phyloP scores from a whole-genome alignment of 225 moss, liverwort and hornwort species.

The Polytrichum formosum region DNA sequence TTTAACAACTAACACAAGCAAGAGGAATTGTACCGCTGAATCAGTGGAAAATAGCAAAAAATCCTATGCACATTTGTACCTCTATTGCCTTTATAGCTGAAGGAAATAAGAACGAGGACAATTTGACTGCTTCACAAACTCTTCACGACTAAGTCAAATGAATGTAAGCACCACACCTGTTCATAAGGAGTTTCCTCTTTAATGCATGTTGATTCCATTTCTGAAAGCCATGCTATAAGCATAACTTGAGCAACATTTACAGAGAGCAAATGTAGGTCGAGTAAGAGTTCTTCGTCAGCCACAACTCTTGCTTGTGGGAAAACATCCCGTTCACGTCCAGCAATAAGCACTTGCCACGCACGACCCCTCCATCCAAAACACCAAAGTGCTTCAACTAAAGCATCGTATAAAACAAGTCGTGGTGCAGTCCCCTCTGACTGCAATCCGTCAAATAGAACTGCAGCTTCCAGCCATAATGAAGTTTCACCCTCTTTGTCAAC shows the following conservation, averaged over 20 bases:
- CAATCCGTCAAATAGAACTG: conserved; percentile 47
- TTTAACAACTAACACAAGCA: background rate
- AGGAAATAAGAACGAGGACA: too few species aligned
- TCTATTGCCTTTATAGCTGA: too few species aligned
- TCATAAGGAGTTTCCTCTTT: conserved; percentile 48
- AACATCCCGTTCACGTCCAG: conserved; percentile 58
- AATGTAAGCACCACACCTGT: conserved; percentile 17
- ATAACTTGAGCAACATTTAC: conserved; percentile 71
- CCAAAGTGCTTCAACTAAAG: conserved; percentile 67
- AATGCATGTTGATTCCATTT: conserved; percentile 54
- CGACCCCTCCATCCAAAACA: conserved; percentile 69
- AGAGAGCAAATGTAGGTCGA: conserved; percentile 67
- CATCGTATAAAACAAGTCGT: conserved; percentile 54
- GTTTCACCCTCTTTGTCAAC: conserved; percentile 24
- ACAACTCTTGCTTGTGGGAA: conserved; percentile 54
- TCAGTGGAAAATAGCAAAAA: too few species aligned
- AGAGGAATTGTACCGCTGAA: background rate
- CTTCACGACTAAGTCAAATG: too few species aligned
- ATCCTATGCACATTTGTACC: too few species aligned
- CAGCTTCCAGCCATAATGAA: conserved; percentile 42
- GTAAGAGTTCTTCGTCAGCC: conserved; percentile 45
- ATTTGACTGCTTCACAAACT: too few species aligned
- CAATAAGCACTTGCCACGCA: conserved; percentile 62
- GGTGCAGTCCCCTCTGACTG: conserved; percentile 57
- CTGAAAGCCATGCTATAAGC: conserved; percentile 66